These are phyloP conservation scores for Simmondsia chinensis DNA, from an alignment of 148 eudicot genomes.

Conservation along the genomic window DNA sequence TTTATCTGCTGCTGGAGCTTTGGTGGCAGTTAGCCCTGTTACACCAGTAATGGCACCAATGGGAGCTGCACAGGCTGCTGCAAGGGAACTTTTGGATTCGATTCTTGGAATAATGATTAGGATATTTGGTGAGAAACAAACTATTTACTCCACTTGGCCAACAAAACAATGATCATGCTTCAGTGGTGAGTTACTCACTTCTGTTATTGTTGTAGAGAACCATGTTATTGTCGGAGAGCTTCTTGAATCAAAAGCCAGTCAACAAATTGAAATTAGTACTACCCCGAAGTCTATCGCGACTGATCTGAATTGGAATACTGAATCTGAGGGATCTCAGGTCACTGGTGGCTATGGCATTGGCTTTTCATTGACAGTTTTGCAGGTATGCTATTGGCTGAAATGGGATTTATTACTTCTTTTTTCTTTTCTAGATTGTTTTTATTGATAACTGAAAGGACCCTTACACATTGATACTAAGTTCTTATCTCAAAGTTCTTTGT, in stretches of 20 bases:
- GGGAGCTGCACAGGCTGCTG: conserved; percentile 91
- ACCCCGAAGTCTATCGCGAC: conserved; percentile 64
- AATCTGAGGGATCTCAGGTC: conserved; percentile 56
- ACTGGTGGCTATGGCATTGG: conserved; percentile 95
- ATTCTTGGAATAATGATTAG: conserved; percentile 66
- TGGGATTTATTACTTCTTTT: background rate
- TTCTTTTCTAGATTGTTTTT: background rate
- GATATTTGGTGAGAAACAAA: conserved; percentile 69
- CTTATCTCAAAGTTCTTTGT: conserved; percentile 1
- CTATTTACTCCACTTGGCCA: no score
- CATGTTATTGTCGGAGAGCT: conserved; percentile 95
- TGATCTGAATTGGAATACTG: conserved; percentile 71
- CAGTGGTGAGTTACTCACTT: conserved; percentile 2
- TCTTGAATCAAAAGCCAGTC: conserved; percentile 78
- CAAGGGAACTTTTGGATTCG: conserved; percentile 78
- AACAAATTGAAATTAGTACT: conserved; percentile 65
- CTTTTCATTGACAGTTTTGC: conserved; percentile 83
- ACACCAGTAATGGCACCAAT: conserved; percentile 89
- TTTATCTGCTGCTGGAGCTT: conserved; percentile 46
- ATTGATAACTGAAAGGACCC: background rate
- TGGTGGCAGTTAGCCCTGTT: conserved; percentile 87
- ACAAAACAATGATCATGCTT: no score
- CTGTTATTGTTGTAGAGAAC: conserved; percentile 53
- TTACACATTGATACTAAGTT: no score
- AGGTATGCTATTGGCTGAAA: conserved; percentile 34